Evolutionary conservation across 352 stramenopile genomes (phyloP).

Genomic region (Phytopythium helicoides): DNA sequence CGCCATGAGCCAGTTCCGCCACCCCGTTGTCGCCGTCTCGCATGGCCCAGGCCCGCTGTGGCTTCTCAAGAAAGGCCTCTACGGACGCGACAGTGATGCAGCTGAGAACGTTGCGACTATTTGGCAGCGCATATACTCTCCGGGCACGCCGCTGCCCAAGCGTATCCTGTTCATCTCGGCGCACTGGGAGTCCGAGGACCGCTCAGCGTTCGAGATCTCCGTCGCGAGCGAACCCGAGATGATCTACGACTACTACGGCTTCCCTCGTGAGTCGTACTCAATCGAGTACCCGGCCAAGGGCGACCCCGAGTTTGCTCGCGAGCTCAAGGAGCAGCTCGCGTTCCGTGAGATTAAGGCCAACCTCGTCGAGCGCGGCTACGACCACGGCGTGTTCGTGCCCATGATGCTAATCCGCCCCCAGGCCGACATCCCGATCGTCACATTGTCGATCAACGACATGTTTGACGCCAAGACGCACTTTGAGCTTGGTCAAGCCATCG

Average conservation of each 20-base stretch:
- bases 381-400: slow-evolving; percentile 90
- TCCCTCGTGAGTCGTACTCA: slow-evolving; percentile 79
- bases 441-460: slow-evolving; percentile 67
- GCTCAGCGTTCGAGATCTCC: slow-evolving; percentile 50
- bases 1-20: slow-evolving; percentile 1
- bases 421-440: slow-evolving; percentile 85
- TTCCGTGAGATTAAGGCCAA: slow-evolving; percentile 47
- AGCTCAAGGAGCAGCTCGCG: slow-evolving; percentile 54
- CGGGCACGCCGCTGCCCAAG: slow-evolving; percentile 40
- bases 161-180: slow-evolving; percentile 81
- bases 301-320: slow-evolving; percentile 57
- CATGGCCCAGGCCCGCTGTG: slow-evolving; percentile 65
- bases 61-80: slow-evolving; percentile 46
- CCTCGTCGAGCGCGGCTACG: slow-evolving; percentile 66
- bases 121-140: slow-evolving; percentile 48
- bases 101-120: slow-evolving; percentile 37
- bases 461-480: slow-evolving; percentile 58
- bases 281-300: slow-evolving; percentile 74
- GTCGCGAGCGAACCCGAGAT: slow-evolving; percentile 50
- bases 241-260: slow-evolving; percentile 90
- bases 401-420: slow-evolving; percentile 81
- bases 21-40: slow-evolving; percentile 49
- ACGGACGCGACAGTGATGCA: slow-evolving; percentile 27
- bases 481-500: slow-evolving; percentile 62
- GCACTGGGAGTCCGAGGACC: slow-evolving; percentile 73